Evolutionary conservation across 2,329 filamentous ascomycete species (phyloP), one percentile per base, ranked within the genome.

Genomic region (Myriangium duriaei): DNA sequence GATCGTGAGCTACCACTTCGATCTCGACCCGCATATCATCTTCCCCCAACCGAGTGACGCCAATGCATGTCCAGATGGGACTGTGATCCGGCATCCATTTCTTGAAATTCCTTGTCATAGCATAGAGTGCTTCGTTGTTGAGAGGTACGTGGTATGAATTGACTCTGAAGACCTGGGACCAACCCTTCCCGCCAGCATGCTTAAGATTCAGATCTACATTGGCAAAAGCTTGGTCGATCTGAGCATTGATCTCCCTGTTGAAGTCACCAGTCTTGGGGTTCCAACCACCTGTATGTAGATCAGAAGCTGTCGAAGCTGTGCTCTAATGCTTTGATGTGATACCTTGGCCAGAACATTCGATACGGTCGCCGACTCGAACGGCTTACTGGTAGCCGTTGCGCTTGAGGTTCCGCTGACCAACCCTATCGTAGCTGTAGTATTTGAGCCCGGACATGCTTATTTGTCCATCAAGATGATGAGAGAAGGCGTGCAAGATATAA

Each of bases 11-110:
- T 6, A 35, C 19, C 10, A 72, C 71, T 51, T 77, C 72, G 51
- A 77, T 69, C 55, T 77, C 72, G 3, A 77, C 62, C 14, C 58
- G 51, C 72, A 77, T 77, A 19, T 59, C 62, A 17, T 63, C 60
- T 40, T 60, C 51, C 0, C 57, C 71, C 5, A 77, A 49, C 21
- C 55, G 47, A 1, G 55, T 46, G 1, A 76, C 71, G 0, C 67
- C 71, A 11, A 76, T 54, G 40, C 55, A 60, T 0, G 71, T 76
- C 67, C 67, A 72, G 1, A 71, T 56, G 0, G 71, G 71, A 42
- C 63, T 49, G 46, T 75, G 69, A 19, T 66, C 48, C 0, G 69
- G 69, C 55, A 69, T 65, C 53, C 63, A 72, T 44, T 64, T 64
- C 40, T 55, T 55, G 30, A 74, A 61, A 34, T 69, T 65, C 24